Percentiles rank a stretch among this genome's conserved stretches.
Conservation (phyloP, 2,329 filamentous ascomycete species). For the Trichoderma guizhouense region DNA sequence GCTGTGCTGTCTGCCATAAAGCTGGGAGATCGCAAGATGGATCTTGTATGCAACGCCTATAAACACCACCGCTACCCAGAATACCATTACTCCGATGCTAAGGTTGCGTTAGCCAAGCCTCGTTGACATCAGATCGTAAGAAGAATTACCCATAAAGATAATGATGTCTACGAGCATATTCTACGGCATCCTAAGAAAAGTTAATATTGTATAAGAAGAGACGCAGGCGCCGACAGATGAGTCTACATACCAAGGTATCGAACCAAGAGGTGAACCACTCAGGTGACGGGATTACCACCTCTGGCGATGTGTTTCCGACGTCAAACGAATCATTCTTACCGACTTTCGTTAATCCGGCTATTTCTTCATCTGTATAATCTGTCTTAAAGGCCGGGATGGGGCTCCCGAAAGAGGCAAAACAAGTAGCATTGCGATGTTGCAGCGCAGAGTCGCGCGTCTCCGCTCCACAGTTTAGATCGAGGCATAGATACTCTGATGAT, state of each 20-base stretch:
- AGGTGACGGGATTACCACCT: slow-evolving; percentile 35
- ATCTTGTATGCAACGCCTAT: slow-evolving; percentile 36
- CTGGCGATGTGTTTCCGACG: slow-evolving; percentile 20
- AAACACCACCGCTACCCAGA: slow-evolving; percentile 39
- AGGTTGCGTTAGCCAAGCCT: slow-evolving; percentile 7
- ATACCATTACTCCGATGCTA: slow-evolving; percentile 37
- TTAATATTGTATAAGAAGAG: background rate
- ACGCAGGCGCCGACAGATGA: background rate
- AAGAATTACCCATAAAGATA: slow-evolving; percentile 35
- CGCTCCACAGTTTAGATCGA: slow-evolving; percentile 1
- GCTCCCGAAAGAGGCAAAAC: background rate
- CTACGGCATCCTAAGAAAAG: slow-evolving; percentile 30
- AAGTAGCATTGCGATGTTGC: slow-evolving; percentile 9
- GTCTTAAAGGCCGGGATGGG: background rate
- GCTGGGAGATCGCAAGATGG: slow-evolving; percentile 17
- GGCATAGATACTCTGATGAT: slow-evolving; percentile 15
- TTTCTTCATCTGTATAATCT: slow-evolving; percentile 35
- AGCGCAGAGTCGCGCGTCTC: slow-evolving; percentile 2
- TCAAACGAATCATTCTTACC: slow-evolving; percentile 26
- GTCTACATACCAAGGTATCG: slow-evolving; percentile 36
- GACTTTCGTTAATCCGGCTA: slow-evolving; percentile 31
- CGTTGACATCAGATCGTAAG: background rate
- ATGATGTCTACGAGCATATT: slow-evolving; percentile 37
- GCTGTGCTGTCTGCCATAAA: background rate
- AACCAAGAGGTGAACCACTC: slow-evolving; percentile 35